Conservation (phyloP, 306 rosid species). For the Arachis stenosperma region DNA sequence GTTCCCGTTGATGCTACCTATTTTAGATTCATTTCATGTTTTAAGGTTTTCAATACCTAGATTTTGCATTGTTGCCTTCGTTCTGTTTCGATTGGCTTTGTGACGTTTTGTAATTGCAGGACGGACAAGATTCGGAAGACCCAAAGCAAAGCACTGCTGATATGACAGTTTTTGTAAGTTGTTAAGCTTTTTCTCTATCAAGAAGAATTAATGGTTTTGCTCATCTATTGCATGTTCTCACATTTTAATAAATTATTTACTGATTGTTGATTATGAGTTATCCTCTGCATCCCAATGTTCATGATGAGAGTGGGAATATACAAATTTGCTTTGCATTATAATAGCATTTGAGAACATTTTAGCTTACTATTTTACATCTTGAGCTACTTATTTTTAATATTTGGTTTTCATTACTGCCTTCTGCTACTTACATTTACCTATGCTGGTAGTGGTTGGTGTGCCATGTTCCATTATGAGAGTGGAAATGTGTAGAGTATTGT, state of each 20-base stretch:
- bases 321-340: conserved; percentile 11
- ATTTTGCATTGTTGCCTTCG: not conserved
- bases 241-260: not conserved
- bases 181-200: conserved; percentile 2
- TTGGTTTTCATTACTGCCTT: too few relatives aligned
- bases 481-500: conserved; percentile 19
- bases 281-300: conserved; percentile 3
- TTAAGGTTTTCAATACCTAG: not conserved
- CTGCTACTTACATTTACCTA: too few relatives aligned
- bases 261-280: not conserved
- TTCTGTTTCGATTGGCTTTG: too few relatives aligned
- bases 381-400: not conserved
- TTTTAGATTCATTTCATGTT: not conserved
- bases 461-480: conserved; percentile 5
- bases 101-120: conserved; percentile 49
- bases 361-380: conserved; percentile 12
- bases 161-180: conserved; percentile 95
- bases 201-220: not conserved
- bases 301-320: conserved; percentile 1
- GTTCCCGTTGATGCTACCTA: too few relatives aligned
- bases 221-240: conserved; percentile 6
- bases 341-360: not conserved
- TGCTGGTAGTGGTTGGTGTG: not conserved
- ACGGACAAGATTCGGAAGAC: conserved; percentile 78
- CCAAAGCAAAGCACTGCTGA: conserved; percentile 90